phyloP scores from a whole-genome alignment of 345 rosid species.

The Moringa oleifera region DNA sequence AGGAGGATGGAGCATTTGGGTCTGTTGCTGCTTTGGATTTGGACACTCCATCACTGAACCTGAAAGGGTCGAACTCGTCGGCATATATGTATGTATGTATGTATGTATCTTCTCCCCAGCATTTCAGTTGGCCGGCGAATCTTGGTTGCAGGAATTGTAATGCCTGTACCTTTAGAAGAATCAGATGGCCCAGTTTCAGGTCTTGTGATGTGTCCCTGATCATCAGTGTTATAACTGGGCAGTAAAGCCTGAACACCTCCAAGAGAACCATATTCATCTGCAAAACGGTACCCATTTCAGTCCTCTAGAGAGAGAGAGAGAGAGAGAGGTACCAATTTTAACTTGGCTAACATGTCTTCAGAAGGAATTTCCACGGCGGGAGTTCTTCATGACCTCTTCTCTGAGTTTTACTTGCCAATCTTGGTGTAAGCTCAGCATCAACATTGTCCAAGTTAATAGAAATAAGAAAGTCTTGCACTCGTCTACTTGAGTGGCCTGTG shows the following conservation, averaged over 20 bases:
- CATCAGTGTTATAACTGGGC: slow-evolving; percentile 29
- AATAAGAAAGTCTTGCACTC: slow-evolving; percentile 64
- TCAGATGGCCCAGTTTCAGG: slow-evolving; percentile 37
- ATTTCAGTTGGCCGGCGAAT: slow-evolving; percentile 37
- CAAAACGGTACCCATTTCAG: not conserved
- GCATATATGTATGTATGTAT: too few species aligned
- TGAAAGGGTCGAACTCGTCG: slow-evolving; percentile 48
- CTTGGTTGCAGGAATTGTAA: slow-evolving; percentile 22
- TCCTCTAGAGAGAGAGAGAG: too few species aligned
- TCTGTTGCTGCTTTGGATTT: slow-evolving; percentile 39
- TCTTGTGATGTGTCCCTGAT: slow-evolving; percentile 35
- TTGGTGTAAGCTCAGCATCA: slow-evolving; percentile 44
- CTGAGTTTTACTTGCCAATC: slow-evolving; percentile 60
- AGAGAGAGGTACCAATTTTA: too few species aligned
- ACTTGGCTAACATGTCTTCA: slow-evolving; percentile 30
- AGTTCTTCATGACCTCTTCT: slow-evolving; percentile 39
- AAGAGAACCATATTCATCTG: slow-evolving; percentile 58
- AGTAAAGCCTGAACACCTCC: slow-evolving; percentile 57
- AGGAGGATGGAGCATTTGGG: slow-evolving; percentile 47
- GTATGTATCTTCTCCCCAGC: slow-evolving; percentile 66
- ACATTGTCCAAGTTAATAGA: slow-evolving; percentile 48
- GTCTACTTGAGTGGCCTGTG: slow-evolving; percentile 39
- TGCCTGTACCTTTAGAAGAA: slow-evolving; percentile 31
- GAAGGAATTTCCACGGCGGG: slow-evolving; percentile 35
- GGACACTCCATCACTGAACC: slow-evolving; percentile 35